Evolutionary conservation across 2,329 filamentous ascomycete species (phyloP).

Genomic region (Neofusicoccum parvum): DNA sequence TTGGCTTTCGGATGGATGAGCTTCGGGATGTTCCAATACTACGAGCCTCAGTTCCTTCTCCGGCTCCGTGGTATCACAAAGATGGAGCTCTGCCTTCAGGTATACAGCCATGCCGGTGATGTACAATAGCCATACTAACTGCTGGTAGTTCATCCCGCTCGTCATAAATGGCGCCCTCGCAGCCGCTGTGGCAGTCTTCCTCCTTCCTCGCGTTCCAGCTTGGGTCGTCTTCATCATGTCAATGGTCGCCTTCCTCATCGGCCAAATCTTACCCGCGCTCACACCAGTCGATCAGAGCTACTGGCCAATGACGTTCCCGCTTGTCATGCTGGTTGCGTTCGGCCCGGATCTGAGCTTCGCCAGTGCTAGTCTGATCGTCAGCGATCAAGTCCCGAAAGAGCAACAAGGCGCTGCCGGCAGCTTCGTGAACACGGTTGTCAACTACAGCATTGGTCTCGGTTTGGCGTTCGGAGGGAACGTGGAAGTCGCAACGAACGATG

Average conservation of each 20-base stretch:
- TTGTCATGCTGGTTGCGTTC: conserved; percentile 23
- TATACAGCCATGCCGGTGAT: no score
- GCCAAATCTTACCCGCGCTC: conserved; percentile 34
- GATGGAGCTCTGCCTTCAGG: no score
- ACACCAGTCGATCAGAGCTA: conserved; percentile 38
- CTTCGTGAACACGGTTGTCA: conserved; percentile 63
- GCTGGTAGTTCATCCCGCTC: no score
- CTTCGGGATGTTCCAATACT: conserved; percentile 16
- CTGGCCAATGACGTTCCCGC: conserved; percentile 34
- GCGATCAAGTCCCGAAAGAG: conserved; percentile 31
- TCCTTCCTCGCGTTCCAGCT: no score
- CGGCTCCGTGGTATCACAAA: background rate
- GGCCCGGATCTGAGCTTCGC: conserved; percentile 34
- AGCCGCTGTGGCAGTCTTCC: no score
- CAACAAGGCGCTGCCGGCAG: conserved; percentile 33
- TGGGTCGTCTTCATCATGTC: no score
- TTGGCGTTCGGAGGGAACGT: conserved; percentile 68
- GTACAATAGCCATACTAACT: no score
- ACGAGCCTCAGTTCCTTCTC: conserved; percentile 14
- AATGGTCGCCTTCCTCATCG: no score
- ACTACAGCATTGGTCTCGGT: conserved; percentile 68
- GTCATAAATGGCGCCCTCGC: no score
- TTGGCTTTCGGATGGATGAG: conserved; percentile 15
- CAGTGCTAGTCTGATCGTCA: conserved; percentile 31
- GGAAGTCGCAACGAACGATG: conserved; percentile 39